Conservation (phyloP, 2,329 filamentous ascomycete species). For the Penicillium polonicum region DNA sequence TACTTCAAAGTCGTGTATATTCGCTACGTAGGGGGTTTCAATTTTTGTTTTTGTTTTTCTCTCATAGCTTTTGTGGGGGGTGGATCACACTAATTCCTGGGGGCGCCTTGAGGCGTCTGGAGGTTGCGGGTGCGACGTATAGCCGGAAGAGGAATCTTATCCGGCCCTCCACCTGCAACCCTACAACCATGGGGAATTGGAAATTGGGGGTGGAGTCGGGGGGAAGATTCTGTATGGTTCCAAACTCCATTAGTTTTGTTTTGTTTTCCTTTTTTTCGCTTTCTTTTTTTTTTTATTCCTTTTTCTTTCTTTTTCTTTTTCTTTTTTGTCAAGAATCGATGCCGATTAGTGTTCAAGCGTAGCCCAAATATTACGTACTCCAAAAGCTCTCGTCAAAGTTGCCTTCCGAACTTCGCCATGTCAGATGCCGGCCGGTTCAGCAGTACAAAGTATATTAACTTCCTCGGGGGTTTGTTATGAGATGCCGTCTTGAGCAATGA, state of each 20-base stretch:
- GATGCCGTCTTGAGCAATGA: constrained; percentile 1
- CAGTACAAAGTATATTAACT: background rate
- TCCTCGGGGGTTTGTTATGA: background rate
- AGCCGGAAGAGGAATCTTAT: constrained; percentile 4
- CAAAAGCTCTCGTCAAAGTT: background rate
- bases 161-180: constrained; percentile 1
- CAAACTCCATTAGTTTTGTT: background rate
- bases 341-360: background rate
- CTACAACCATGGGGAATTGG: background rate
- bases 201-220: constrained; percentile 3
- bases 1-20: background rate
- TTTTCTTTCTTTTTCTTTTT: background rate
- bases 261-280: background rate
- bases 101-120: background rate
- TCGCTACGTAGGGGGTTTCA: background rate
- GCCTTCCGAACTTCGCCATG: background rate
- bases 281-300: background rate
- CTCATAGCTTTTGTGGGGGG: background rate
- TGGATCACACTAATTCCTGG: background rate
- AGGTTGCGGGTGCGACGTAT: background rate
- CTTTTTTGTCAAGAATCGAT: background rate
- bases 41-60: too few species aligned
- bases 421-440: background rate
- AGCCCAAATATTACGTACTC: background rate
- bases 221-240: background rate